Conservation (phyloP, 768 basidiomycete genomes). For the Lactarius quietus region DNA sequence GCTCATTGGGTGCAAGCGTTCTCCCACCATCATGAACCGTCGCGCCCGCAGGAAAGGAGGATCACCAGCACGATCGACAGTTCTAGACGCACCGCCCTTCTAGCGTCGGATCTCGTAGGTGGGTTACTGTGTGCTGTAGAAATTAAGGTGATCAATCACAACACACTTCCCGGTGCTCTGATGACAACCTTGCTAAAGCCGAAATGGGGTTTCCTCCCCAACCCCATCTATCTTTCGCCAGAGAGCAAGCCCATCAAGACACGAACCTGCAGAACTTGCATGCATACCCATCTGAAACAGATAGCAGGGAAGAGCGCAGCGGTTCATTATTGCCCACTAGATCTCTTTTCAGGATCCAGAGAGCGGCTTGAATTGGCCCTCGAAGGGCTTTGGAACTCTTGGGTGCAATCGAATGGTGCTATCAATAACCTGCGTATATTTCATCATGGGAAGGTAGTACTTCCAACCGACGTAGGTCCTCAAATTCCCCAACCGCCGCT, state of each 20-base stretch:
- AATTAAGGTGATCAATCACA: slow-evolving; percentile 69
- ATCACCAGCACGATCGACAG: slow-evolving; percentile 58
- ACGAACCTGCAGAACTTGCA: slow-evolving; percentile 82
- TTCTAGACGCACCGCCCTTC: slow-evolving; percentile 49
- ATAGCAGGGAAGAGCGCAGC: slow-evolving; percentile 38
- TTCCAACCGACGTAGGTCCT: slow-evolving; percentile 53
- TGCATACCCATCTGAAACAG: slow-evolving; percentile 66
- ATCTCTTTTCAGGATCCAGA: slow-evolving; percentile 75
- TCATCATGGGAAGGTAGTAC: slow-evolving; percentile 55
- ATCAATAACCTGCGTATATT: slow-evolving; percentile 86
- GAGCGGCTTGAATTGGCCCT: slow-evolving; percentile 63
- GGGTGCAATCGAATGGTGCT: slow-evolving; percentile 59
- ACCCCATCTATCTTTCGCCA: slow-evolving; percentile 53
- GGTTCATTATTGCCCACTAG: slow-evolving; percentile 78
- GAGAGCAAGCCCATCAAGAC: slow-evolving; percentile 58
- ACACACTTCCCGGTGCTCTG: not conserved
- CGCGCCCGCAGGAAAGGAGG: slow-evolving; percentile 56
- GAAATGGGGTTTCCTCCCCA: slow-evolving; percentile 95
- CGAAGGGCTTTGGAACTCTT: slow-evolving; percentile 65
- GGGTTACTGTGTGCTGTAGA: slow-evolving; percentile 69
- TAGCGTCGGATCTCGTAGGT: slow-evolving; percentile 80
- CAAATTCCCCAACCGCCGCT: not conserved
- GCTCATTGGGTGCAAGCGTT: slow-evolving; percentile 60
- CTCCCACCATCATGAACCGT: slow-evolving; percentile 40
- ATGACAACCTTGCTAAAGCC: slow-evolving; percentile 49